Conservation (phyloP, 371 early-diverging fungal genomes). For the Rhizopus delemar region DNA sequence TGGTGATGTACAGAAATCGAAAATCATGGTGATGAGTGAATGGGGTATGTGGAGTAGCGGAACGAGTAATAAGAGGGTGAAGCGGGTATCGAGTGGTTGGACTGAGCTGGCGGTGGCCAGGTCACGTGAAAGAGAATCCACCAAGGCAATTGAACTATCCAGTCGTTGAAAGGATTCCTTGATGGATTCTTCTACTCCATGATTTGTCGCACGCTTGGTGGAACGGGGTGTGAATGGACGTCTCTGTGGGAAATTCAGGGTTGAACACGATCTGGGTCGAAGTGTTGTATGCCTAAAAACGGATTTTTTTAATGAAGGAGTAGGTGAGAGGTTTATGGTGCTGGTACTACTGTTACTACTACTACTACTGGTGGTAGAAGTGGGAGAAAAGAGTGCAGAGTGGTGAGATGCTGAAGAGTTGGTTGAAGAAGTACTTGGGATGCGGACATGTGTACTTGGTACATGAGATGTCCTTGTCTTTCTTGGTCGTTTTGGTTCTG, state of each 20-base stretch:
- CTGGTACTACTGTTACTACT: slow-evolving; percentile 5
- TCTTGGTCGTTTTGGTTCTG: slow-evolving; percentile 8
- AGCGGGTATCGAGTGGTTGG: slow-evolving; percentile 11
- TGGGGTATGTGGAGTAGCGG: slow-evolving; percentile 45
- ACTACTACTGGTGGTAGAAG: no score
- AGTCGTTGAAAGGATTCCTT: slow-evolving; percentile 45
- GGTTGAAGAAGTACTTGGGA: slow-evolving; percentile 8
- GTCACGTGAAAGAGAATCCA: slow-evolving; percentile 51
- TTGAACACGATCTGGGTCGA: slow-evolving; percentile 18
- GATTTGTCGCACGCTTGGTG: slow-evolving; percentile 1
- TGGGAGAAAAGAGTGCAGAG: slow-evolving; percentile 16
- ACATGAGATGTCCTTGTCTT: slow-evolving; percentile 13
- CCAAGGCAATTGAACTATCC: slow-evolving; percentile 46
- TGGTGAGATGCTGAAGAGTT: slow-evolving; percentile 9
- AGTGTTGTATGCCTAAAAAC: slow-evolving; percentile 16
- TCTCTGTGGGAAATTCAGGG: slow-evolving; percentile 6
- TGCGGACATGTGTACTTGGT: neutral
- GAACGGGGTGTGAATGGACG: slow-evolving; percentile 10
- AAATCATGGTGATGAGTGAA: slow-evolving; percentile 37
- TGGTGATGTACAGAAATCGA: slow-evolving; percentile 23
- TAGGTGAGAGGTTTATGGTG: slow-evolving; percentile 17
- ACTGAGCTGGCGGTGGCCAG: slow-evolving; percentile 25
- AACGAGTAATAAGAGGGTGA: slow-evolving; percentile 30
- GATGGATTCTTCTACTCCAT: slow-evolving; percentile 21
- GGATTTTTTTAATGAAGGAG: slow-evolving; percentile 17